These are phyloP conservation scores for Metschnikowia rubicola DNA, from an alignment of 805 yeast genomes.

Conservation along the genomic window DNA sequence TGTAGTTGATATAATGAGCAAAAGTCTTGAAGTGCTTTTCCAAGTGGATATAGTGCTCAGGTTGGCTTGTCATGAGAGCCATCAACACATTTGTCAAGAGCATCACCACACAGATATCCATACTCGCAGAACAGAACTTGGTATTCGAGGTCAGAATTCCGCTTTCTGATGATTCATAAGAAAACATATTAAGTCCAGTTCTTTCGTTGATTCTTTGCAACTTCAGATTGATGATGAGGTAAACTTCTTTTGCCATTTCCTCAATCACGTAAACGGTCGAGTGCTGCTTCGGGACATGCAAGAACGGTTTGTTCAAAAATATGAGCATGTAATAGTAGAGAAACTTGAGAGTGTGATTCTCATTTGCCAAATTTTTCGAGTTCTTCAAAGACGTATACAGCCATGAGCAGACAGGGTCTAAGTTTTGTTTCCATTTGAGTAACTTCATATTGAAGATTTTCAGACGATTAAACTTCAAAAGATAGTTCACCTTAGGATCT, in stretches of 20 bases:
- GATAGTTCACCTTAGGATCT: slow-evolving; percentile 18
- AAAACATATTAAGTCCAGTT: neutral
- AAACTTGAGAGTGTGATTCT: slow-evolving; percentile 17
- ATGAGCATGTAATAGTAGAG: slow-evolving; percentile 15
- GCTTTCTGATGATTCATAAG: neutral
- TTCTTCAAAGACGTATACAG: slow-evolving; percentile 14
- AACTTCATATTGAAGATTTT: slow-evolving; percentile 16
- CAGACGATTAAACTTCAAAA: slow-evolving; percentile 18
- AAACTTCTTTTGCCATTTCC: slow-evolving; percentile 17
- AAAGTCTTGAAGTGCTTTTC: slow-evolving; percentile 16
- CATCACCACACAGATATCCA: slow-evolving; percentile 17
- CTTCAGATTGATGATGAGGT: slow-evolving; percentile 11
- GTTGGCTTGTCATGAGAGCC: slow-evolving; percentile 15
- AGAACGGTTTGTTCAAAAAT: slow-evolving; percentile 19
- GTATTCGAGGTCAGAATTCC: neutral
- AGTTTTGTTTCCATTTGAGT: slow-evolving; percentile 16
- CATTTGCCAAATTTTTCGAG: slow-evolving; percentile 10
- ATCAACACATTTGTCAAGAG: slow-evolving; percentile 14
- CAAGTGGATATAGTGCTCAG: slow-evolving; percentile 17
- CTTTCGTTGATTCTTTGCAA: slow-evolving; percentile 10
- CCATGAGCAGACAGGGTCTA: slow-evolving; percentile 16
- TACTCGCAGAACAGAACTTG: slow-evolving; percentile 12
- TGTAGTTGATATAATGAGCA: slow-evolving; percentile 11
- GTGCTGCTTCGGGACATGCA: slow-evolving; percentile 18
- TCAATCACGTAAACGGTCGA: slow-evolving; percentile 16